These are phyloP conservation scores for Nitzschia palea DNA, from an alignment of 108 stramenopile genomes.

Conservation along the genomic window DNA sequence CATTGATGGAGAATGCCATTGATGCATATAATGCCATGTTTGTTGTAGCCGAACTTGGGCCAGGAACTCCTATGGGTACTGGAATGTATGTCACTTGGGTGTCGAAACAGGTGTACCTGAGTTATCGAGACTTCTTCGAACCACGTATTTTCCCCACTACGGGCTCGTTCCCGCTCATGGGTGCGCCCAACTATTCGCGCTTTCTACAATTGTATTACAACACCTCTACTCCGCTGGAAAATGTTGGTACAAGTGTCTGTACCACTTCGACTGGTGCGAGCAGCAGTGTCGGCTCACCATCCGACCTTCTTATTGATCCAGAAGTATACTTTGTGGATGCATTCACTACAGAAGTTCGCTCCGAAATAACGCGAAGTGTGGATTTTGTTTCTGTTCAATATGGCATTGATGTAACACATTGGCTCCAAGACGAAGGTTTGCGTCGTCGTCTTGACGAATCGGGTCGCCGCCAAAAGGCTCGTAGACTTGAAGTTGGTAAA, in stretches of 20 bases:
- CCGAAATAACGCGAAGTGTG: not conserved
- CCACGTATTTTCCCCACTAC: not conserved
- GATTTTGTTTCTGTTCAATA: not conserved
- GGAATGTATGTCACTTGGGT: slow-evolving; percentile 17
- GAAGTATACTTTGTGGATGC: not conserved
- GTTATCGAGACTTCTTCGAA: not conserved
- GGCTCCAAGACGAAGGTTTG: not conserved
- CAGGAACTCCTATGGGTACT: slow-evolving; percentile 9
- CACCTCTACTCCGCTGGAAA: not conserved
- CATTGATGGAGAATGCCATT: not conserved
- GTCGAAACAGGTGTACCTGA: not conserved
- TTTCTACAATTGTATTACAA: not conserved
- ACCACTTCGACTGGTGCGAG: not conserved
- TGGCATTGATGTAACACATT: not conserved
- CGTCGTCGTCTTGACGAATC: not conserved
- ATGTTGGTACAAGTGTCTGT: not conserved
- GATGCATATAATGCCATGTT: slow-evolving; percentile 12
- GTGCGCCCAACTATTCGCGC: not conserved
- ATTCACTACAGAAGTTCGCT: not conserved
- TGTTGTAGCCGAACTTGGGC: slow-evolving; percentile 5
- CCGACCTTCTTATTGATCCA: not conserved
- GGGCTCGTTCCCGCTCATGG: not conserved
- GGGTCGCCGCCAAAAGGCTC: too few species aligned
- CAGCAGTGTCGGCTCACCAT: not conserved
- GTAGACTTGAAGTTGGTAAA: not conserved